A percentile compares a stretch with the other conserved stretches of the same genome.
Evolutionary conservation across 306 rosid species (phyloP).

Genomic region (Rosa persica): DNA sequence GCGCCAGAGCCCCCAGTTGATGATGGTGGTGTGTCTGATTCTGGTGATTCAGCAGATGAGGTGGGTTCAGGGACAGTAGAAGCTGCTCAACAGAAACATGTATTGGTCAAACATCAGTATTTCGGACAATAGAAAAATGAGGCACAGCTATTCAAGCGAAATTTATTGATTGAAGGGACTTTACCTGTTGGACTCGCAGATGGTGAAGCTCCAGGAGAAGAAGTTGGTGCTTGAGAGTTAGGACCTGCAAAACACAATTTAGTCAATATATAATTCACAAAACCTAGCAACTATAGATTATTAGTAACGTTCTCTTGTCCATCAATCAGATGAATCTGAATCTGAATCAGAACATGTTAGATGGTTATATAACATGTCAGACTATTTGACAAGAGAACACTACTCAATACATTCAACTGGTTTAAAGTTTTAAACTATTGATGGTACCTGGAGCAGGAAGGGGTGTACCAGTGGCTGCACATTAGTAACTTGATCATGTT

Average conservation of each 20-base stretch:
- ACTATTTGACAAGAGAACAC: neutral
- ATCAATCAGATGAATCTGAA: neutral
- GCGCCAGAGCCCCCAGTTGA: slow-evolving; percentile 43
- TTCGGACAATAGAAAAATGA: neutral
- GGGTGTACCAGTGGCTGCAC: slow-evolving; percentile 64
- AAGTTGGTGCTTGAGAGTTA: slow-evolving; percentile 43
- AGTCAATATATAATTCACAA: neutral
- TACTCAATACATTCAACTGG: neutral
- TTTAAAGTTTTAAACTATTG: neutral
- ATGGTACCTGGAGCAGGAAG: slow-evolving; percentile 73
- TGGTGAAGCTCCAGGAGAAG: slow-evolving; percentile 59
- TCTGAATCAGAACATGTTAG: neutral
- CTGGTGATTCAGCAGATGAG: slow-evolving; percentile 57
- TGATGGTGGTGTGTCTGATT: slow-evolving; percentile 51
- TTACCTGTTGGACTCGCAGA: slow-evolving; percentile 59
- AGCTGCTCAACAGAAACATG: slow-evolving; percentile 30
- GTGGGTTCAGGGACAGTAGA: slow-evolving; percentile 47
- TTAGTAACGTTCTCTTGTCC: neutral
- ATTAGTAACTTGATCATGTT: slow-evolving; percentile 7
- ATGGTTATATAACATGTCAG: neutral
- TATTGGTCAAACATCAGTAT: neutral
- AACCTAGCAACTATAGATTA: neutral
- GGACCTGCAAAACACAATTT: slow-evolving; percentile 47
- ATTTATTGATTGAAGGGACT: neutral
- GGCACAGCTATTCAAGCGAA: neutral